Evolutionary conservation across 352 stramenopile genomes (phyloP).

Genomic region (Pythium periplocum): DNA sequence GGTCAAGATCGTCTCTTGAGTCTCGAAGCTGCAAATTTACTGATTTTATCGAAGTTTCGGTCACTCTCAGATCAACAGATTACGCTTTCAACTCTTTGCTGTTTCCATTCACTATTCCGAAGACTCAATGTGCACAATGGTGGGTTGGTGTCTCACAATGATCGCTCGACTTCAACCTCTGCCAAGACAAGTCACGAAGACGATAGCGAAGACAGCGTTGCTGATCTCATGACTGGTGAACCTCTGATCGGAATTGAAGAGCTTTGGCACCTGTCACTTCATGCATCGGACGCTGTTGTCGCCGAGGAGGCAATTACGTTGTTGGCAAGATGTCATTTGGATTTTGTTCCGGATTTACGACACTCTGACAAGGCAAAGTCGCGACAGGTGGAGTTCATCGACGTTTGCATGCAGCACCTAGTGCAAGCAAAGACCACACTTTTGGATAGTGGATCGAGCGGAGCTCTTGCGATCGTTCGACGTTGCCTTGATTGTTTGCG

Average conservation of each 20-base stretch:
- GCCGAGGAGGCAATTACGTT: constrained; percentile 61
- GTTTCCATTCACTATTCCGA: constrained; percentile 68
- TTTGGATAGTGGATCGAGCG: background rate
- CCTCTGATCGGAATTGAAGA: constrained; percentile 39
- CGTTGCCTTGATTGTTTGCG: constrained; percentile 64
- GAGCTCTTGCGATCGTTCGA: constrained; percentile 24
- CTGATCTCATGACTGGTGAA: constrained; percentile 36
- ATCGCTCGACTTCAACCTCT: no score
- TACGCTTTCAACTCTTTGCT: constrained; percentile 42
- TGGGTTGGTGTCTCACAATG: constrained; percentile 16
- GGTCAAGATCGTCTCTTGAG: constrained; percentile 2
- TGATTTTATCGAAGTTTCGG: constrained; percentile 37
- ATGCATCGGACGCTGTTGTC: constrained; percentile 29
- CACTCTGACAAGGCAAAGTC: constrained; percentile 19
- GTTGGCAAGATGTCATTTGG: constrained; percentile 50
- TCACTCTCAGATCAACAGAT: constrained; percentile 27
- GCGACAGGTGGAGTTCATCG: constrained; percentile 44
- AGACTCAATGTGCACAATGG: constrained; percentile 42
- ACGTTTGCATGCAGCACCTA: constrained; percentile 52
- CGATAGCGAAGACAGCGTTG: constrained; percentile 8
- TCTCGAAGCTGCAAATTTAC: constrained; percentile 8
- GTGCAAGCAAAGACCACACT: constrained; percentile 19
- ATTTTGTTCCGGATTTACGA: constrained; percentile 33
- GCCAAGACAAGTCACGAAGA: background rate
- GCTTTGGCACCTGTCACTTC: constrained; percentile 59